These are phyloP conservation scores for Filobasidium wieringae DNA, from an alignment of 768 basidiomycete genomes.

Conservation along the genomic window DNA sequence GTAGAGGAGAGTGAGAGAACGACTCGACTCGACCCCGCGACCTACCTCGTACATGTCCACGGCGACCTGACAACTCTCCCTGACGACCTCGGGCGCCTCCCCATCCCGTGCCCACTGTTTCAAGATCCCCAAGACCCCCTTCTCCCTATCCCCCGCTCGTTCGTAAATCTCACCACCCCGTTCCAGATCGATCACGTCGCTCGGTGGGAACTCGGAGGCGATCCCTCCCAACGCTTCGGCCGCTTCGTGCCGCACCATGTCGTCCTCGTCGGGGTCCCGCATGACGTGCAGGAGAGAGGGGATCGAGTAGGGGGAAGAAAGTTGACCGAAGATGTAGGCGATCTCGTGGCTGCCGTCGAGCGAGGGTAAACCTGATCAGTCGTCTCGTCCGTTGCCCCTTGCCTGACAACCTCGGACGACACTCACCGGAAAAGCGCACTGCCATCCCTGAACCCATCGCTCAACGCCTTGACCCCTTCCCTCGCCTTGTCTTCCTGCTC, in stretches of 20 bases:
- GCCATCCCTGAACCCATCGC: conserved; percentile 75
- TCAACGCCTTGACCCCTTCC: conserved; percentile 77
- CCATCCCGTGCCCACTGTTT: conserved; percentile 68
- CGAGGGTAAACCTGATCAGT: neutral
- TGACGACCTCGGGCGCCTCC: conserved; percentile 77
- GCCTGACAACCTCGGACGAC: neutral
- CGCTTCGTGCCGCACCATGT: conserved; percentile 98
- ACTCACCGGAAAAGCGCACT: conserved; percentile 86
- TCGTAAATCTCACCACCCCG: conserved; percentile 5
- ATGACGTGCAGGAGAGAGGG: conserved; percentile 71
- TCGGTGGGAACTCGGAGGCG: conserved; percentile 48
- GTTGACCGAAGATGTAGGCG: conserved; percentile 94
- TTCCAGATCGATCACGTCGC: conserved; percentile 31
- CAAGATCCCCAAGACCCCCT: conserved; percentile 70
- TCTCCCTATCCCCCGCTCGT: conserved; percentile 33
- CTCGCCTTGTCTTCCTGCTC: conserved; percentile 1
- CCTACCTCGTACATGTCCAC: conserved; percentile 78
- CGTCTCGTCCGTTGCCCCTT: no score
- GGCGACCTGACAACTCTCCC: conserved; percentile 90
- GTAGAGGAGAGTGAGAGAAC: neutral
- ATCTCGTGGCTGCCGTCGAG: conserved; percentile 71
- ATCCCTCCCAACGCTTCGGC: conserved; percentile 98
- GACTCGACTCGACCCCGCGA: neutral
- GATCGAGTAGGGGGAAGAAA: conserved; percentile 76
- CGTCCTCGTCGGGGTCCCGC: conserved; percentile 59